These are phyloP conservation scores for Cyberlindnera nakhonratchasimensis DNA, from an alignment of 805 yeast species.

Conservation along the genomic window DNA sequence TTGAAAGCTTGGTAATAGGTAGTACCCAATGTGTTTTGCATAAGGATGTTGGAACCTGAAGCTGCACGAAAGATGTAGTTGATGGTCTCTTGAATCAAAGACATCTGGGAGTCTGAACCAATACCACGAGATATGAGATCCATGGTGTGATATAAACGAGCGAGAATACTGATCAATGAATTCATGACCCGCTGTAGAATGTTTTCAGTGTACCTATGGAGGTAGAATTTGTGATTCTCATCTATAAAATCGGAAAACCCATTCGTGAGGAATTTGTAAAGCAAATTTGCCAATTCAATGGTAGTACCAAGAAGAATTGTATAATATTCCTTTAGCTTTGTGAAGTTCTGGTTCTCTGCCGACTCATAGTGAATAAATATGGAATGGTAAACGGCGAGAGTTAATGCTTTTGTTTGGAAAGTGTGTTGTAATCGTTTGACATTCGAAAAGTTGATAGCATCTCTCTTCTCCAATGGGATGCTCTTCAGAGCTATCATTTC, in stretches of 20 bases:
- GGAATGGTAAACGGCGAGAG: conserved; percentile 21
- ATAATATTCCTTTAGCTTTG: conserved; percentile 15
- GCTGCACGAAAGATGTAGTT: conserved; percentile 11
- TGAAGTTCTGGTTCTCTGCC: conserved; percentile 7
- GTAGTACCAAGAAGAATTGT: conserved; percentile 2
- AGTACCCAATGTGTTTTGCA: conserved; percentile 24
- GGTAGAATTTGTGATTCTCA: conserved; percentile 14
- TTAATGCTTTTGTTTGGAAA: conserved; percentile 18
- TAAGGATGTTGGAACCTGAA: conserved; percentile 19
- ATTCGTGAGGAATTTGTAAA: conserved; percentile 16
- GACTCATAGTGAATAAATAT: conserved; percentile 24
- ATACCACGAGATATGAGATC: conserved; percentile 21
- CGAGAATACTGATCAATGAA: conserved; percentile 15
- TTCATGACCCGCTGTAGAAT: conserved; percentile 18
- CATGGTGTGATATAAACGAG: conserved; percentile 22
- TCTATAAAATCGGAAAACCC: conserved; percentile 17
- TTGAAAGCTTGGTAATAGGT: conserved; percentile 27
- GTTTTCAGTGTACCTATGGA: conserved; percentile 22
- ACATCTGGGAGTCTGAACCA: conserved; percentile 5
- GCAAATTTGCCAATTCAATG: conserved; percentile 17
- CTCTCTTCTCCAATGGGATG: conserved; percentile 1
- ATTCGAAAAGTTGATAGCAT: conserved; percentile 17
- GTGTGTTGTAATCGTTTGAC: conserved; percentile 15
- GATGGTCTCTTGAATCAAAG: conserved; percentile 3
- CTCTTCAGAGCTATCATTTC: conserved; percentile 5